phyloP scores from a whole-genome alignment of 2,329 filamentous ascomycete species.

The Mollisia scopiformis region DNA sequence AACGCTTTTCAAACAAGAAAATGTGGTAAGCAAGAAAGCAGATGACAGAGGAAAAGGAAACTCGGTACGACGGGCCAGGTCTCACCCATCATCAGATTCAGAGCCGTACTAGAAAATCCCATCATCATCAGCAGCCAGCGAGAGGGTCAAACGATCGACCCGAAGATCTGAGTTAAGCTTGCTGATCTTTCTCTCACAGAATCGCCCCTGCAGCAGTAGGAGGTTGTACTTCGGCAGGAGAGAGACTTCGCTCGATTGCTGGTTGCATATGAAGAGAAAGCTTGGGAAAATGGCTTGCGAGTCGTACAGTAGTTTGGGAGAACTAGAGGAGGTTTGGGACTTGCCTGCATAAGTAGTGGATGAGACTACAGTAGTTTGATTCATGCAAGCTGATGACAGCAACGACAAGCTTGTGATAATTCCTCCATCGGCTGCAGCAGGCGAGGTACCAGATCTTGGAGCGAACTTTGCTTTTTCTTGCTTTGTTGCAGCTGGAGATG shows the following conservation, averaged over 20 bases:
- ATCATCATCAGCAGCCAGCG: neutral
- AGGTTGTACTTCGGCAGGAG: neutral
- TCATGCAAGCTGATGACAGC: neutral
- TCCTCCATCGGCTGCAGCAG: neutral
- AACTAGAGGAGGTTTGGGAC: slow-evolving; percentile 8
- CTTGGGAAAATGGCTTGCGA: neutral
- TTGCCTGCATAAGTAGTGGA: neutral
- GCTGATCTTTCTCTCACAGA: slow-evolving; percentile 4
- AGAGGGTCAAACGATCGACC: slow-evolving; percentile 7
- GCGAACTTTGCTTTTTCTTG: neutral
- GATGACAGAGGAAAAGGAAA: too few species aligned
- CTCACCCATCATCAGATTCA: neutral
- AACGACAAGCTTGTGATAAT: neutral
- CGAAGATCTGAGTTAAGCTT: slow-evolving; percentile 5
- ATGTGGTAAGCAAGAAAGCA: too few species aligned
- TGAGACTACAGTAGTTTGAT: neutral
- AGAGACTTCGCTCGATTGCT: neutral
- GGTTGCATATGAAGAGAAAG: neutral
- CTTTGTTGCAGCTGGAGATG: neutral
- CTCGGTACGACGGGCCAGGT: neutral
- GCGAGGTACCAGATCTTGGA: neutral
- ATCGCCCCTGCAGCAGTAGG: neutral
- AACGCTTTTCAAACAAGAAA: neutral
- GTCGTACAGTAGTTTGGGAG: neutral
- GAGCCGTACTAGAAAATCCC: neutral